phyloP scores from a whole-genome alignment of 257 asterid species.

The Euphrasia confusa region DNA sequence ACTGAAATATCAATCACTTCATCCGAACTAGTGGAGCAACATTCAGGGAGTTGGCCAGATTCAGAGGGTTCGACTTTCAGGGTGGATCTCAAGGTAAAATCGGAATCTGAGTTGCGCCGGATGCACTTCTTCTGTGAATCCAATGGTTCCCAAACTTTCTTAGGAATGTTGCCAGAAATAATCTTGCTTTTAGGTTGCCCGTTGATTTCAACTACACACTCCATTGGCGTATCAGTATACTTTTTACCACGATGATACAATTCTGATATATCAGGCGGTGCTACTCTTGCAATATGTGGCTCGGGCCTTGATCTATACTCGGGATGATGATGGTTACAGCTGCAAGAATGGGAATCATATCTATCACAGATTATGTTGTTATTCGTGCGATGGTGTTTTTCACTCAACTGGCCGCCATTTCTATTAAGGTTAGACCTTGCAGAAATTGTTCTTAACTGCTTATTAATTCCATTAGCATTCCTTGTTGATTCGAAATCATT shows the following conservation, averaged over 20 bases:
- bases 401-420: conserved; percentile 51
- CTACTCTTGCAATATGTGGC: conserved; percentile 24
- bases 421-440: conserved; percentile 47
- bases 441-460: conserved; percentile 42
- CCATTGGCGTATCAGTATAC: conserved; percentile 49
- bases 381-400: conserved; percentile 46
- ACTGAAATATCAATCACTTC: conserved; percentile 38
- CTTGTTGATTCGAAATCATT: conserved; percentile 50
- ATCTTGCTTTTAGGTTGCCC: conserved; percentile 62
- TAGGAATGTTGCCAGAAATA: conserved; percentile 37
- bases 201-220: conserved; percentile 39
- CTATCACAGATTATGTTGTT: conserved; percentile 40
- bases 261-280: conserved; percentile 54
- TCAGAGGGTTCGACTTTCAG: conserved; percentile 49
- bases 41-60: conserved; percentile 47
- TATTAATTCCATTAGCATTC: conserved; percentile 39
- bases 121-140: conserved; percentile 67
- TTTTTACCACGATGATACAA: conserved; percentile 49
- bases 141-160: conserved; percentile 97
- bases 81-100: conserved; percentile 53
- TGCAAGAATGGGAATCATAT: conserved; percentile 53
- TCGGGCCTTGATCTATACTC: conserved; percentile 61
- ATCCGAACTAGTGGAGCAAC: conserved; percentile 45
- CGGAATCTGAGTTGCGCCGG: conserved; percentile 64
- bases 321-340: conserved; percentile 59